phyloP scores from a whole-genome alignment of 768 basidiomycete species.

The Pulveroboletus sp. region DNA sequence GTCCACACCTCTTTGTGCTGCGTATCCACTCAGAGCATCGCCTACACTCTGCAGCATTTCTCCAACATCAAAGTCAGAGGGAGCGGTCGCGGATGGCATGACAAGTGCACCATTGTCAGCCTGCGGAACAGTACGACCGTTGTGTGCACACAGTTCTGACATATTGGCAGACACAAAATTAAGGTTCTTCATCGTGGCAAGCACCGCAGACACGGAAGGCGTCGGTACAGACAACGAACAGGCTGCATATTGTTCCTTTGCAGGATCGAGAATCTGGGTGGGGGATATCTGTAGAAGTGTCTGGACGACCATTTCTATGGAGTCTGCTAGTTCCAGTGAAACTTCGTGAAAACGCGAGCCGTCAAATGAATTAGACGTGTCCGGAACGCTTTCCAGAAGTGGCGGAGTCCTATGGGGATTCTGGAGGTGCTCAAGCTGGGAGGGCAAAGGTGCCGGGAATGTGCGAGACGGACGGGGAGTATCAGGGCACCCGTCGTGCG shows the following conservation, averaged over 20 bases:
- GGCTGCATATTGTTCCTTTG: conserved; percentile 90
- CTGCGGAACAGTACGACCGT: conserved; percentile 13
- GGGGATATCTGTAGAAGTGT: conserved; percentile 90
- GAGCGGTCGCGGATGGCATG: conserved; percentile 14
- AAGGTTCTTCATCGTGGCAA: conserved; percentile 90
- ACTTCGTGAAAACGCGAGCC: conserved; percentile 56
- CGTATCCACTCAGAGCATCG: conserved; percentile 81
- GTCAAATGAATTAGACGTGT: conserved; percentile 19
- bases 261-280: conserved; percentile 86
- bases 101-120: conserved; percentile 16
- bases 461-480: conserved; percentile 68
- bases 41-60: conserved; percentile 88
- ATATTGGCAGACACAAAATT: conserved; percentile 93
- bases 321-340: conserved; percentile 87
- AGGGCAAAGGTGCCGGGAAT: conserved; percentile 76
- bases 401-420: conserved; percentile 54
- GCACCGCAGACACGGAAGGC: conserved; percentile 81
- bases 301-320: conserved; percentile 86
- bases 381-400: conserved; percentile 13
- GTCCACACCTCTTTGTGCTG: conserved; percentile 83
- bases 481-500: conserved; percentile 26
- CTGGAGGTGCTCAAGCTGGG: conserved; percentile 70
- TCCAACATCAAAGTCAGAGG: conserved; percentile 85
- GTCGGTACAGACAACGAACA: conserved; percentile 87
- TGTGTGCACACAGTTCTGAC: conserved; percentile 35